Percentiles rank a stretch among this genome's conserved stretches.
Evolutionary conservation across 1,284 basidiomycete species (phyloP).

Genomic region (Ceratobasidium sp.): DNA sequence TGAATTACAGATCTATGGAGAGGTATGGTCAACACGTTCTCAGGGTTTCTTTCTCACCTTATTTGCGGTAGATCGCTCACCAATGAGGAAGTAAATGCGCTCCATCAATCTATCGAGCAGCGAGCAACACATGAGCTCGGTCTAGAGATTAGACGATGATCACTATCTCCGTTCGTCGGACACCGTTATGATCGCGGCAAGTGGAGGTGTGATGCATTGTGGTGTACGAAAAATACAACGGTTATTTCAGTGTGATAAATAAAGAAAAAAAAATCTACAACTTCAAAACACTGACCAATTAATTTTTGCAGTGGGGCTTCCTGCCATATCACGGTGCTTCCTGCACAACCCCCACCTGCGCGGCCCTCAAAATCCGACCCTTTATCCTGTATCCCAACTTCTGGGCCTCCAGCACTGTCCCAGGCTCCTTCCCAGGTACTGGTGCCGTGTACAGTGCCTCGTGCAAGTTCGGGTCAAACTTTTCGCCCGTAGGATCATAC

Average conservation of each 20-base stretch:
- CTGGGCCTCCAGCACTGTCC: constrained; percentile 90
- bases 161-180: background rate
- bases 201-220: constrained; percentile 80
- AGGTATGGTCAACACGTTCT: constrained; percentile 60
- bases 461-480: constrained; percentile 94
- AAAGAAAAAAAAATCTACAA: constrained; percentile 51
- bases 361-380: constrained; percentile 90
- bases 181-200: background rate
- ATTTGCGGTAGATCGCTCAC: constrained; percentile 74
- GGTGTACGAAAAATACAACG: constrained; percentile 54
- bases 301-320: constrained; percentile 5
- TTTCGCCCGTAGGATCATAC: constrained; percentile 91
- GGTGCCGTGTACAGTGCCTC: constrained; percentile 97
- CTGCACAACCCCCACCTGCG: constrained; percentile 91
- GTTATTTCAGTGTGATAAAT: constrained; percentile 42
- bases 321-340: constrained; percentile 62
- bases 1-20: constrained; percentile 98
- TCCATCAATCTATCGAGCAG: constrained; percentile 67
- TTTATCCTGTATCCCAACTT: constrained; percentile 95
- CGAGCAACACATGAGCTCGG: constrained; percentile 58
- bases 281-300: constrained; percentile 44
- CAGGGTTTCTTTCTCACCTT: background rate
- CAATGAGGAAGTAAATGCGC: constrained; percentile 87
- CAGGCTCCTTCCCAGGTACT: constrained; percentile 85
- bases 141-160: constrained; percentile 57